Evolutionary conservation across 2,329 filamentous ascomycete genomes (phyloP).

Genomic region (Fusarium odoratissimum): DNA sequence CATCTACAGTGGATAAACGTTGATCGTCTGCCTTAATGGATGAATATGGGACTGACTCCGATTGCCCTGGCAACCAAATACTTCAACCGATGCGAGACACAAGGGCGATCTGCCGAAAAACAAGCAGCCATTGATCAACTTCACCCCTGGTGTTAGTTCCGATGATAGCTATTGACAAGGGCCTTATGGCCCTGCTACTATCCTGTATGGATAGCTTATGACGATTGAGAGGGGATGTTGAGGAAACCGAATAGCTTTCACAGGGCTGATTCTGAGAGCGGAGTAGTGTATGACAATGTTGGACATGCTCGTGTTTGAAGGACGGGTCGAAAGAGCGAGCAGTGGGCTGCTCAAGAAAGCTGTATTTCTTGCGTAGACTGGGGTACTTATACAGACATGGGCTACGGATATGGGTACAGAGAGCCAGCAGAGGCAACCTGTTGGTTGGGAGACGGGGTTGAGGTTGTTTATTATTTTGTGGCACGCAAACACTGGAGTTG

Average conservation of each 20-base stretch:
- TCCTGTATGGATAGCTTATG: neutral
- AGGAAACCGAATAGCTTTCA: neutral
- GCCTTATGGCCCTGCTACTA: neutral
- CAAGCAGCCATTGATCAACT: neutral
- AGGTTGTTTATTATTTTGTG: constrained; percentile 3
- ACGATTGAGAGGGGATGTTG: constrained; percentile 2
- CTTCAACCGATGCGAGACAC: constrained; percentile 16
- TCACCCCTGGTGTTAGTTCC: neutral
- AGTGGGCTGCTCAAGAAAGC: constrained; percentile 36
- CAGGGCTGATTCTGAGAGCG: neutral
- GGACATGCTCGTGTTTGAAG: constrained; percentile 36
- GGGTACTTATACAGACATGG: constrained; percentile 26
- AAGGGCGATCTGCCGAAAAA: constrained; percentile 2
- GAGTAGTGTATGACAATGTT: constrained; percentile 30
- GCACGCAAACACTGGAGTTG: constrained; percentile 39
- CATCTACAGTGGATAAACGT: constrained; percentile 1
- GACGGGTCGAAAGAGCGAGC: constrained; percentile 30
- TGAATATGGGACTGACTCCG: neutral
- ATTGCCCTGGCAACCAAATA: constrained; percentile 1
- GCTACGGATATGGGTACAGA: constrained; percentile 4
- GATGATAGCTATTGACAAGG: neutral
- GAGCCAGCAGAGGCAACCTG: constrained; percentile 37
- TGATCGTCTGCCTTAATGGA: neutral
- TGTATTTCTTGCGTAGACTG: constrained; percentile 42
- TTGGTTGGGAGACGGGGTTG: constrained; percentile 22